These are phyloP conservation scores for Massariosphaeria phaeospora DNA, from an alignment of 495 filamentous ascomycete species.

Conservation along the genomic window DNA sequence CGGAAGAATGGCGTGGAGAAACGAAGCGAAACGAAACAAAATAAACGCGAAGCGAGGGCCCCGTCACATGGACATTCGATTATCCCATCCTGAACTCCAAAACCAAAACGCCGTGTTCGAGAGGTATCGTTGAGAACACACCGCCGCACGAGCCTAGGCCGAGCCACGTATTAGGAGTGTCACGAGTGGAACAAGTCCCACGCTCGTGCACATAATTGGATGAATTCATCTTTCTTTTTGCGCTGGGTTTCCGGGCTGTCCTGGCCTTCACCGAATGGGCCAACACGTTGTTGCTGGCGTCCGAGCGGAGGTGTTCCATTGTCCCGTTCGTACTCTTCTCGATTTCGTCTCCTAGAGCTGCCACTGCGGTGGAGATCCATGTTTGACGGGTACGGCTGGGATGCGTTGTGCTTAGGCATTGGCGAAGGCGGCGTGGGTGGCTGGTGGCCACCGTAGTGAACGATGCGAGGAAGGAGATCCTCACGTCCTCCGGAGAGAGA, in stretches of 20 bases:
- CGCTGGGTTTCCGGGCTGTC: slow-evolving; percentile 79
- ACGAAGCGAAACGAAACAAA: slow-evolving; percentile 19
- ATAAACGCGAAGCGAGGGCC: slow-evolving; percentile 8
- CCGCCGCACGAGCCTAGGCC: background rate
- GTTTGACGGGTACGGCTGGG: slow-evolving; percentile 30
- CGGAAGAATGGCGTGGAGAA: background rate
- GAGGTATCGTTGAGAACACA: background rate
- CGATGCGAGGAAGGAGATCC: slow-evolving; percentile 83
- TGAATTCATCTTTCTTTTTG: slow-evolving; percentile 91
- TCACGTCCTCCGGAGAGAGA: slow-evolving; percentile 86
- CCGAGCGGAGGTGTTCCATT: slow-evolving; percentile 68
- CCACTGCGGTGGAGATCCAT: slow-evolving; percentile 38
- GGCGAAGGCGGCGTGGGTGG: slow-evolving; percentile 93
- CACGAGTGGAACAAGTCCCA: slow-evolving; percentile 98
- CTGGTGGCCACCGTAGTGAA: slow-evolving; percentile 88
- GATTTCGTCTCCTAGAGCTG: slow-evolving; percentile 64
- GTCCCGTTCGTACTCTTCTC: slow-evolving; percentile 87
- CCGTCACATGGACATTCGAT: slow-evolving; percentile 12
- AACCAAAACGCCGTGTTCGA: slow-evolving; percentile 9
- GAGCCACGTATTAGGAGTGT: slow-evolving; percentile 27
- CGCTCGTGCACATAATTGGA: slow-evolving; percentile 76
- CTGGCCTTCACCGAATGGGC: slow-evolving; percentile 42
- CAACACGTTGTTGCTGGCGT: slow-evolving; percentile 35
- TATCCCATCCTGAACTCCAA: slow-evolving; percentile 21
- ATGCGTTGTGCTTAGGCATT: slow-evolving; percentile 38